Evolutionary conservation across 75 land plant species (phyloP).

Genomic region (Azolla pinnata): DNA sequence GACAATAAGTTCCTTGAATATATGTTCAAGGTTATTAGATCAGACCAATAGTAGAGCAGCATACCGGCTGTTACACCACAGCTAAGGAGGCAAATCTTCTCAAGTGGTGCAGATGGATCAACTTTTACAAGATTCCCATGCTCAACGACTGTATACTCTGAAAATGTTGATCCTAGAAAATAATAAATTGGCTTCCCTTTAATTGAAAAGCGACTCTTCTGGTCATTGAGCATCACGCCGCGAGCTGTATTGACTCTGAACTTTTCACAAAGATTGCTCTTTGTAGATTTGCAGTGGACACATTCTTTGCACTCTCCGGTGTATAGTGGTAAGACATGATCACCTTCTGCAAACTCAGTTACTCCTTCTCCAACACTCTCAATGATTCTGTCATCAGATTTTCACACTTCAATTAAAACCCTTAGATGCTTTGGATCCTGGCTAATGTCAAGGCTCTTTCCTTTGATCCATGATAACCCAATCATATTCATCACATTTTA

Average conservation of each 20-base stretch:
- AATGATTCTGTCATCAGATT: slow-evolving; percentile 48
- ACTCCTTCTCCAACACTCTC: slow-evolving; percentile 88
- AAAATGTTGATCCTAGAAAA: slow-evolving; percentile 85
- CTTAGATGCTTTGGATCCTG: too few relatives aligned
- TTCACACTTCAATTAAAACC: too few relatives aligned
- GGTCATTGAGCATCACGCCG: slow-evolving; percentile 74
- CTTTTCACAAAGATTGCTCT: slow-evolving; percentile 74
- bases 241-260: slow-evolving; percentile 49
- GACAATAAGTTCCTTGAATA: not conserved
- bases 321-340: slow-evolving; percentile 83
- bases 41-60: not conserved
- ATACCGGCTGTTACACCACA: slow-evolving; percentile 87
- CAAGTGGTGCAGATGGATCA: slow-evolving; percentile 44
- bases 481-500: too few relatives aligned
- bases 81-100: slow-evolving; percentile 77
- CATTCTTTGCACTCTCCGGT: slow-evolving; percentile 79
- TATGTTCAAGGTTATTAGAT: too few relatives aligned
- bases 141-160: slow-evolving; percentile 82
- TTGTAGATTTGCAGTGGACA: slow-evolving; percentile 50
- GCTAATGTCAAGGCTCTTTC: too few relatives aligned
- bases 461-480: too few relatives aligned
- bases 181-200: slow-evolving; percentile 81
- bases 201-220: slow-evolving; percentile 61
- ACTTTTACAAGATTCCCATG: slow-evolving; percentile 80
- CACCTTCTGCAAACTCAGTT: slow-evolving; percentile 63